These are phyloP conservation scores for Lactarius quietus DNA, from an alignment of 768 basidiomycete genomes.

Conservation along the genomic window DNA sequence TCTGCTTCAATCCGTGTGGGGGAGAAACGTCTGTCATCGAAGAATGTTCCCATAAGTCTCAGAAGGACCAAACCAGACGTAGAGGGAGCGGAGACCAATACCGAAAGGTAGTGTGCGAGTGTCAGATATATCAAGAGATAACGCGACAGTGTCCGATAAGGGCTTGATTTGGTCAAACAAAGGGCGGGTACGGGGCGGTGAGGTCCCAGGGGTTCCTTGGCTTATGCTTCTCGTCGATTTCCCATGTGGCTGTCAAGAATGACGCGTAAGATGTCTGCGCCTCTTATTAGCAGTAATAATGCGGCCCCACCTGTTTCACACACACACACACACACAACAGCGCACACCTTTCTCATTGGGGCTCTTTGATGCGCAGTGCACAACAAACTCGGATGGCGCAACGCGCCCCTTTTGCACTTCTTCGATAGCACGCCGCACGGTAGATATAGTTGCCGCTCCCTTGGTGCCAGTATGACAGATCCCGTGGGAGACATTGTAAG, in stretches of 20 bases:
- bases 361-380: constrained; percentile 36
- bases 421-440: constrained; percentile 33
- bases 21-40: background rate
- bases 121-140: background rate
- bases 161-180: constrained; percentile 28
- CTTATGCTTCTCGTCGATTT: constrained; percentile 38
- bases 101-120: background rate
- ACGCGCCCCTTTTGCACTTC: constrained; percentile 34
- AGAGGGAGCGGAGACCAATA: background rate
- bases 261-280: background rate
- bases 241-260: constrained; percentile 9
- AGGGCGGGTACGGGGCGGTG: constrained; percentile 40
- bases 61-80: background rate
- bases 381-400: constrained; percentile 26
- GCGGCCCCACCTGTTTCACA: background rate
- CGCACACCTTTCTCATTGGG: constrained; percentile 35
- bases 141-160: background rate
- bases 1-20: background rate
- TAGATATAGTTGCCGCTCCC: constrained; percentile 36
- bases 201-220: constrained; percentile 39
- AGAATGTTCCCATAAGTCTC: background rate
- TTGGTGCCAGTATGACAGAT: constrained; percentile 35
- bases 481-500: constrained; percentile 23
- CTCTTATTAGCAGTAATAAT: background rate
- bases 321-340: too few species aligned